A percentile compares a stretch with the other conserved stretches of the same genome.
Conservation (phyloP, 768 basidiomycete genomes). For the Termitomyces sp. region DNA sequence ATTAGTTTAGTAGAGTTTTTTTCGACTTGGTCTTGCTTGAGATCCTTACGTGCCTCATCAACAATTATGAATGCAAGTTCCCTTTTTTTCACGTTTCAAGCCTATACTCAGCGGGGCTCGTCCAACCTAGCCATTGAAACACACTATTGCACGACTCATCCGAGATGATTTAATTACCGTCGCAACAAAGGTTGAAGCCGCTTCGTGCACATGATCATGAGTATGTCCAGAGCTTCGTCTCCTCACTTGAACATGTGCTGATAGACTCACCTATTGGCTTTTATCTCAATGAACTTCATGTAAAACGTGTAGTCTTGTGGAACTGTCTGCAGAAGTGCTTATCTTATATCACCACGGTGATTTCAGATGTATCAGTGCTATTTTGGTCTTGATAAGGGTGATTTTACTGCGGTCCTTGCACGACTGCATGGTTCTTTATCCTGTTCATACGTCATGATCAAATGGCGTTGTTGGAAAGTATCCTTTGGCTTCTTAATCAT, state of each 20-base stretch:
- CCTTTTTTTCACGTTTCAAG: not conserved
- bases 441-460: not conserved
- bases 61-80: not conserved
- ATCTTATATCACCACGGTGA: not conserved
- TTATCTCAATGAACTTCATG: not conserved
- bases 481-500: not conserved
- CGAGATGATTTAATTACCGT: not conserved
- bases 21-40: not conserved
- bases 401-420: not conserved
- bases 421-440: not conserved
- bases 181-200: not conserved
- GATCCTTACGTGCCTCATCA: not conserved
- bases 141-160: not conserved
- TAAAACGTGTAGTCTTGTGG: not conserved
- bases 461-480: not conserved
- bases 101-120: not conserved
- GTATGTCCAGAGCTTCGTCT: not conserved
- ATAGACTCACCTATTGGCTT: not conserved
- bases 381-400: not conserved
- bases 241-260: not conserved
- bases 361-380: not conserved
- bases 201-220: not conserved
- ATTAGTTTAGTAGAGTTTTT: not conserved
- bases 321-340: not conserved
- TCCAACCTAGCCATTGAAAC: not conserved